These are phyloP conservation scores for Allium cepa DNA, from an alignment of 106 monocot species.

Conservation along the genomic window DNA sequence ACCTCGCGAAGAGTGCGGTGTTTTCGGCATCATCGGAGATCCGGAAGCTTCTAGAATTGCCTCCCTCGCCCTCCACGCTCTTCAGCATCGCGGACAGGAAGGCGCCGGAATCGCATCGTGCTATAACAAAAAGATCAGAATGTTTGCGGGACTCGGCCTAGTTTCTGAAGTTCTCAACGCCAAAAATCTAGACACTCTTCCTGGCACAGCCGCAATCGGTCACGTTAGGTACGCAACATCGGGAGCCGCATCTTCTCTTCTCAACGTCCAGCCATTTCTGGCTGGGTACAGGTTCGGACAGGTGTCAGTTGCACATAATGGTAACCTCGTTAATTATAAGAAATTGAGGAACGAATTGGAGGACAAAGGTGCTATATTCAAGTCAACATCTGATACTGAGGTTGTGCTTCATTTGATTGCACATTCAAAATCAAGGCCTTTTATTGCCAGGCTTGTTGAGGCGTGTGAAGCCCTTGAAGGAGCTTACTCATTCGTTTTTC, in stretches of 20 bases:
- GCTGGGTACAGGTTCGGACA: constrained; percentile 60
- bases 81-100: constrained; percentile 93
- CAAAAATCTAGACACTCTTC: constrained; percentile 40
- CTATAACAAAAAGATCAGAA: constrained; percentile 14
- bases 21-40: constrained; percentile 81
- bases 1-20: constrained; percentile 92
- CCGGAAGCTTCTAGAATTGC: constrained; percentile 63
- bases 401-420: constrained; percentile 65
- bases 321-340: constrained; percentile 83
- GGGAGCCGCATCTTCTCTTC: constrained; percentile 47
- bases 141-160: constrained; percentile 67
- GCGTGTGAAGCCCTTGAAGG: constrained; percentile 48
- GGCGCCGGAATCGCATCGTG: constrained; percentile 84
- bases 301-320: constrained; percentile 78
- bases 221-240: constrained; percentile 93
- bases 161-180: constrained; percentile 73
- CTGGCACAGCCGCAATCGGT: constrained; percentile 72
- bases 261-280: constrained; percentile 83
- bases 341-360: constrained; percentile 37
- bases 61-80: constrained; percentile 74
- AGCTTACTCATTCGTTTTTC: constrained; percentile 55
- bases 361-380: constrained; percentile 70
- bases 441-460: constrained; percentile 54
- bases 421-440: constrained; percentile 55
- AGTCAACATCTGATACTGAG: constrained; percentile 54